Evolutionary conservation across 345 rosid species (phyloP).

Genomic region (Carallia brachiata): DNA sequence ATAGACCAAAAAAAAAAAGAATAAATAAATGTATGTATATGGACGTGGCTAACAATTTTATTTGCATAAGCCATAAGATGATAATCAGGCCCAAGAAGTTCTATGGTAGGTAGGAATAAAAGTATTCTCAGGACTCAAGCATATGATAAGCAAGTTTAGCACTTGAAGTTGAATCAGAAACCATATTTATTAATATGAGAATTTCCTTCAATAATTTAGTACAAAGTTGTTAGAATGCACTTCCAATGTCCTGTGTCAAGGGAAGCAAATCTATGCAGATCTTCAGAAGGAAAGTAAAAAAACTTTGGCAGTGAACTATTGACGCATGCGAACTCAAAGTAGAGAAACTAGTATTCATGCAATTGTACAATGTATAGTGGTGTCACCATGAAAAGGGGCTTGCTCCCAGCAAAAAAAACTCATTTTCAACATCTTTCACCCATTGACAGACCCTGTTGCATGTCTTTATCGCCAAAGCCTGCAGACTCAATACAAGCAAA

Average conservation of each 20-base stretch:
- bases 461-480: constrained; percentile 87
- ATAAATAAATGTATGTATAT: too few relatives aligned
- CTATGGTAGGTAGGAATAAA: too few relatives aligned
- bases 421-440: constrained; percentile 95
- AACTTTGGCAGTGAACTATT: not conserved
- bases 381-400: constrained; percentile 95
- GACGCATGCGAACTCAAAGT: not conserved
- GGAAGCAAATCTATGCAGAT: constrained; percentile 5
- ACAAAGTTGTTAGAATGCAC: too few relatives aligned
- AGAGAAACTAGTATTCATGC: constrained; percentile 26
- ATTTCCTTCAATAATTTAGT: too few relatives aligned
- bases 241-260: not conserved
- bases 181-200: too few relatives aligned
- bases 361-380: constrained; percentile 15
- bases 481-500: constrained; percentile 17
- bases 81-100: too few relatives aligned
- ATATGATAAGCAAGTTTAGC: not conserved
- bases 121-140: too few relatives aligned
- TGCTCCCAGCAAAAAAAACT: constrained; percentile 89
- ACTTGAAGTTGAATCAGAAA: too few relatives aligned
- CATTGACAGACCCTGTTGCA: constrained; percentile 90
- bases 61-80: too few relatives aligned
- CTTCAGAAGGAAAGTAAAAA: not conserved
- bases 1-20: too few relatives aligned
- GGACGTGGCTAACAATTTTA: too few relatives aligned